Base-by-base conservation (phyloP, 2,329 filamentous ascomycete genomes). In the Magnaporthiopsis incrustans region DNA sequence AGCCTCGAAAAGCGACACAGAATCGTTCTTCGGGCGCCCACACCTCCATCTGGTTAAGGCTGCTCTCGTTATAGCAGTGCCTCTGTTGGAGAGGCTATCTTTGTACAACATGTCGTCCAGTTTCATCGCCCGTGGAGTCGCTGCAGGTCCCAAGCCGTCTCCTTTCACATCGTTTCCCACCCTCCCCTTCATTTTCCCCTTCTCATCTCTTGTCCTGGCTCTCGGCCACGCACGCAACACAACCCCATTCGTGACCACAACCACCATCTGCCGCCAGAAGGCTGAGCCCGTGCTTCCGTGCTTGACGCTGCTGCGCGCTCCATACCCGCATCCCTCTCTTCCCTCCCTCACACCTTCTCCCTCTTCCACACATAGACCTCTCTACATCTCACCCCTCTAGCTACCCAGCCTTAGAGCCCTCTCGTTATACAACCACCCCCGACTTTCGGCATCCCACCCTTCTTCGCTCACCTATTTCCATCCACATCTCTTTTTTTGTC, bases 401-500 rank as follows among this genome's bases (percentile, higher is more conserved):
- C 33, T 33, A 60, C 33, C 59, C 59, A 38, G 33, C 59, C 59
- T 27, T 60, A 18, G 33, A 38, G 33, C 59, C 30, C 33, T 44
- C 62, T 22, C 44, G 50, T 63, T 67, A 58, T 30, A 61, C 61
- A 8, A n/a, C 60, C 64, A 65, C 64, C 63, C 64, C 44, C 56
- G 35, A n/a, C 38, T 33, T 53, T 30, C 60, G 44, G n/a, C 60
- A 44, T 56, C 38, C 56, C 60, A 61, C 50, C 38, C 30, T 62
- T 27, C 25, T 10, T 57, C 14, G 38, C 60, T 56, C 33, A 27
- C 44, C 53, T 62, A 57, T 56, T 56, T 62, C 30, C 50, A 60
- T 71, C 70, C 66, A 68, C 67, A 38, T 60, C 63, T 69, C 67
- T 69, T 70, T 71, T 64, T 68, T 73, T 71, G 69, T 72, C 70